Conservation (phyloP, 73 alveolate species). For the Paramecium primaurelia region DNA sequence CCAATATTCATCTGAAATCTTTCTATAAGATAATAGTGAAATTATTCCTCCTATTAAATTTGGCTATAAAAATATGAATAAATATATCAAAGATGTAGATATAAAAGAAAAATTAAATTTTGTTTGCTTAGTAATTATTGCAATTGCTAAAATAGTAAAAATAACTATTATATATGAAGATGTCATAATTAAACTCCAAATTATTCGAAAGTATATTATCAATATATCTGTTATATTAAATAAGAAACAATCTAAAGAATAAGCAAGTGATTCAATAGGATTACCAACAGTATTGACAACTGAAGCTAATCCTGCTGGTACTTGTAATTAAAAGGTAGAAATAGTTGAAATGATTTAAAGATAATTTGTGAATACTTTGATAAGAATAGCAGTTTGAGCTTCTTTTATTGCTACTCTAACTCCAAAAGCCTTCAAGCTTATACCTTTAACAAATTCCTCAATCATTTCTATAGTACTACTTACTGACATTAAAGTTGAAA, state of each 20-base stretch:
- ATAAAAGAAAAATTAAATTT: background rate
- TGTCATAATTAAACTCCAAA: slow-evolving; percentile 12
- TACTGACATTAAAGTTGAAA: background rate
- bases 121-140: background rate
- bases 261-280: background rate
- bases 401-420: background rate
- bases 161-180: background rate
- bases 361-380: slow-evolving; percentile 9
- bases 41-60: background rate
- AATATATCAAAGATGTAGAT: background rate
- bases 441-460: background rate
- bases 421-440: background rate
- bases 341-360: background rate
- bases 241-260: background rate
- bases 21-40: background rate
- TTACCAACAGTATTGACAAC: background rate
- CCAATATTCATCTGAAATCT: slow-evolving; percentile 22
- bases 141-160: background rate
- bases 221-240: background rate
- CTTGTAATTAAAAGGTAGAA: background rate
- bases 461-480: background rate
- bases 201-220: background rate
- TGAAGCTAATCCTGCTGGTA: background rate
- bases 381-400: background rate
- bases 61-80: background rate